Conservation (phyloP, 176 grass and related monocot genomes). For the Sorghum bicolor region DNA sequence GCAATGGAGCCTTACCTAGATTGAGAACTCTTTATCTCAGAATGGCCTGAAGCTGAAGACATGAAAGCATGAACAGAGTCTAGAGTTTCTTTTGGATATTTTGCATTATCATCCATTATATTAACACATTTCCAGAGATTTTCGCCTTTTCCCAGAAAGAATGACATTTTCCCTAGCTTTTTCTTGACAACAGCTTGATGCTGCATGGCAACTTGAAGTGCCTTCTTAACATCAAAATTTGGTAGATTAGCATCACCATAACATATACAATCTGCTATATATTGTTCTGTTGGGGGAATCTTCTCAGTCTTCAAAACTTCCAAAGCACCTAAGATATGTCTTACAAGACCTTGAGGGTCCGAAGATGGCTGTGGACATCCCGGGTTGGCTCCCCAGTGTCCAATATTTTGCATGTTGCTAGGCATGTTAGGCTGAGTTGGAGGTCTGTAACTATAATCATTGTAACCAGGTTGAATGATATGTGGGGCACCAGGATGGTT, state of each 20-base stretch:
- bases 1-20: conserved; percentile 52
- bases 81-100: conserved; percentile 49
- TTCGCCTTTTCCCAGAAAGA: conserved; percentile 64
- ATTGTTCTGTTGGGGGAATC: conserved; percentile 72
- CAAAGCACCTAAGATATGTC: conserved; percentile 59
- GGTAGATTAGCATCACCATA: conserved; percentile 62
- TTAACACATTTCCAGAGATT: conserved; percentile 85
- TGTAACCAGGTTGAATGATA: conserved; percentile 45
- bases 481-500: conserved; percentile 44
- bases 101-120: conserved; percentile 66
- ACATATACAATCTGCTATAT: conserved; percentile 81
- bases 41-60: conserved; percentile 43
- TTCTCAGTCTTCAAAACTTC: conserved; percentile 72
- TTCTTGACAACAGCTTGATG: conserved; percentile 54
- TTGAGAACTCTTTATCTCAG: conserved; percentile 51
- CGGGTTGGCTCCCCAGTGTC: conserved; percentile 24
- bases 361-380: conserved; percentile 30
- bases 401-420: conserved; percentile 47
- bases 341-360: conserved; percentile 53
- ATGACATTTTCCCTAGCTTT: conserved; percentile 54
- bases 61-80: conserved; percentile 63
- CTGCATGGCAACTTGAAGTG: conserved; percentile 58
- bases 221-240: conserved; percentile 66
- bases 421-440: conserved; percentile 37
- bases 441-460: conserved; percentile 60